A percentile compares a stretch with the other conserved stretches of the same genome.
Evolutionary conservation across 257 asterid species (phyloP).

Genomic region (Asclepias syriaca): DNA sequence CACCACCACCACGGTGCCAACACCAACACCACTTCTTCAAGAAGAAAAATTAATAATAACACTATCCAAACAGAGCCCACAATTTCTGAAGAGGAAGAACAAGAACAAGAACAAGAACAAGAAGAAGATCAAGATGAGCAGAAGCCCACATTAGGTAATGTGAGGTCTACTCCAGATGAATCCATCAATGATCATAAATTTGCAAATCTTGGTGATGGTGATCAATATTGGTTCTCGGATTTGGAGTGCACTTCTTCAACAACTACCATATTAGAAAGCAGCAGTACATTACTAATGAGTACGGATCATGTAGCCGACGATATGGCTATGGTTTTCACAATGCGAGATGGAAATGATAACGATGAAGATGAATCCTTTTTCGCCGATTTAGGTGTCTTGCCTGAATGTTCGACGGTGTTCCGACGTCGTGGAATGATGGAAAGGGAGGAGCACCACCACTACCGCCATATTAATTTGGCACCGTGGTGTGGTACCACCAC

Average conservation of each 20-base stretch:
- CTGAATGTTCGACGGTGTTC: slow-evolving; percentile 86
- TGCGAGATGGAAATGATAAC: slow-evolving; percentile 83
- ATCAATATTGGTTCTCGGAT: slow-evolving; percentile 60
- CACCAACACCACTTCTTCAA: background rate
- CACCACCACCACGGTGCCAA: slow-evolving; percentile 1
- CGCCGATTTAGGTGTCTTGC: slow-evolving; percentile 86
- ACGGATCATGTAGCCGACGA: slow-evolving; percentile 26
- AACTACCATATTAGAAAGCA: slow-evolving; percentile 43
- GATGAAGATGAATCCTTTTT: slow-evolving; percentile 81
- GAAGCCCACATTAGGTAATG: slow-evolving; percentile 13
- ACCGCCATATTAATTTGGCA: slow-evolving; percentile 41
- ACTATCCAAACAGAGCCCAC: background rate
- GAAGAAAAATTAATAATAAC: slow-evolving; percentile 2
- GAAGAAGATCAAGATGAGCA: slow-evolving; percentile 15
- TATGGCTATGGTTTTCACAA: slow-evolving; percentile 50
- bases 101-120: slow-evolving; percentile 17
- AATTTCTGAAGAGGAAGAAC: slow-evolving; percentile 25
- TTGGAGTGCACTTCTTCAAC: slow-evolving; percentile 44
- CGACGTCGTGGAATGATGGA: slow-evolving; percentile 59
- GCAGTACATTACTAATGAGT: slow-evolving; percentile 25
- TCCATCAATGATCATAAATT: slow-evolving; percentile 27
- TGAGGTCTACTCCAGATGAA: slow-evolving; percentile 15
- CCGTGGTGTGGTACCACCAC: slow-evolving; percentile 49
- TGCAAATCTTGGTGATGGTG: slow-evolving; percentile 32
- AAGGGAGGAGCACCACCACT: slow-evolving; percentile 40